phyloP scores from a whole-genome alignment of 176 grass and related monocot species.

The Sorghum bicolor region DNA sequence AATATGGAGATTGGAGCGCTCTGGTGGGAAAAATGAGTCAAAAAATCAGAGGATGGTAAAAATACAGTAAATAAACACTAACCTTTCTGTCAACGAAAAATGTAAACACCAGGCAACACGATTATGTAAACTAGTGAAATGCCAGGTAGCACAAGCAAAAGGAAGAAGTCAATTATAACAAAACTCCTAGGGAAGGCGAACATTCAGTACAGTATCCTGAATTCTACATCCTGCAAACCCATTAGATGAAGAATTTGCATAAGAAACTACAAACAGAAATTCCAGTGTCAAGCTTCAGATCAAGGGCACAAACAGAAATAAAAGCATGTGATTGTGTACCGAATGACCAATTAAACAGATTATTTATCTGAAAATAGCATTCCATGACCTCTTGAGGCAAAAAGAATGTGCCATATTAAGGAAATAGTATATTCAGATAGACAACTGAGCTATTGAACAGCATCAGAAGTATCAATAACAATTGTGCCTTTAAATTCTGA shows the following conservation, averaged over 20 bases:
- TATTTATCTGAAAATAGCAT: background rate
- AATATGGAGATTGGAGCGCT: conserved; percentile 65
- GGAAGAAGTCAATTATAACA: background rate
- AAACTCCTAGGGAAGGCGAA: background rate
- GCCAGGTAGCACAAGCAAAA: background rate
- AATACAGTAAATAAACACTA: background rate
- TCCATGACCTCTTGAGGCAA: background rate
- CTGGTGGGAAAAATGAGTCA: background rate
- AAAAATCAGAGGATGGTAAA: background rate
- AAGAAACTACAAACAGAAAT: background rate
- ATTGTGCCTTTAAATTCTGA: background rate
- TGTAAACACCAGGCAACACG: background rate
- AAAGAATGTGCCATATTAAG: background rate
- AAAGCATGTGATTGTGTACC: background rate
- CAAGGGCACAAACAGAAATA: background rate
- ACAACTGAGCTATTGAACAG: conserved; percentile 8
- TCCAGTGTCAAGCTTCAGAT: background rate
- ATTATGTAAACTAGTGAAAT: background rate
- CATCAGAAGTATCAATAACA: background rate
- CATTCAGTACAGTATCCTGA: background rate
- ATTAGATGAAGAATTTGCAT: background rate
- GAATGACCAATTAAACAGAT: background rate
- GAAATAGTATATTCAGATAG: background rate
- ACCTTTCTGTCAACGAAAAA: background rate
- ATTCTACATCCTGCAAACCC: background rate